A percentile compares a stretch with the other conserved stretches of the same genome.
These are phyloP conservation scores for Primulina tabacum DNA, from an alignment of 257 asterid genomes.

Conservation along the genomic window DNA sequence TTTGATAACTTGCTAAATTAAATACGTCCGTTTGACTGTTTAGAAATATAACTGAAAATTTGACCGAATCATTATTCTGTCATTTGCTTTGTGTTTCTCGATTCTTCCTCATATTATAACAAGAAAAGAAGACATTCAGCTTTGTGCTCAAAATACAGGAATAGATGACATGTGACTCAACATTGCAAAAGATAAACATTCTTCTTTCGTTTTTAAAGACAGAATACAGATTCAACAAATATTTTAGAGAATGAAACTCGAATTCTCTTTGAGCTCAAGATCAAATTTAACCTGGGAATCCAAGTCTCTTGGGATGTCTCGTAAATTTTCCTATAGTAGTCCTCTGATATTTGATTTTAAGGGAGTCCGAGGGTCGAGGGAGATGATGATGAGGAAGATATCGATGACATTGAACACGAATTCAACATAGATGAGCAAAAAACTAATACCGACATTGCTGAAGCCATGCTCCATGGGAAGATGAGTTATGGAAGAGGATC, in stretches of 20 bases:
- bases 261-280: background rate
- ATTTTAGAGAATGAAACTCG: background rate
- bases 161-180: background rate
- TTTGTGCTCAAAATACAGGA: too few species aligned
- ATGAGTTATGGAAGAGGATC: conserved; percentile 97
- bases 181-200: too few species aligned
- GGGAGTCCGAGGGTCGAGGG: conserved; percentile 98
- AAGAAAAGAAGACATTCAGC: background rate
- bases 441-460: conserved; percentile 63
- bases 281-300: background rate
- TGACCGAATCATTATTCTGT: too few species aligned
- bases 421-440: conserved; percentile 72
- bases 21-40: background rate
- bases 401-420: conserved; percentile 93
- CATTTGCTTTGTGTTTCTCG: too few species aligned
- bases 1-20: background rate
- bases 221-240: background rate
- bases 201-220: background rate
- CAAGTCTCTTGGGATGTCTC: conserved; percentile 4
- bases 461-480: conserved; percentile 93
- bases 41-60: too few species aligned
- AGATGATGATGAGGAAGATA: conserved; percentile 94
- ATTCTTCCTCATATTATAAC: too few species aligned
- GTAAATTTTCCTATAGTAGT: background rate
- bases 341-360: conserved; percentile 27